phyloP scores from a whole-genome alignment of 768 basidiomycete genomes.

The Ramaria sp. region DNA sequence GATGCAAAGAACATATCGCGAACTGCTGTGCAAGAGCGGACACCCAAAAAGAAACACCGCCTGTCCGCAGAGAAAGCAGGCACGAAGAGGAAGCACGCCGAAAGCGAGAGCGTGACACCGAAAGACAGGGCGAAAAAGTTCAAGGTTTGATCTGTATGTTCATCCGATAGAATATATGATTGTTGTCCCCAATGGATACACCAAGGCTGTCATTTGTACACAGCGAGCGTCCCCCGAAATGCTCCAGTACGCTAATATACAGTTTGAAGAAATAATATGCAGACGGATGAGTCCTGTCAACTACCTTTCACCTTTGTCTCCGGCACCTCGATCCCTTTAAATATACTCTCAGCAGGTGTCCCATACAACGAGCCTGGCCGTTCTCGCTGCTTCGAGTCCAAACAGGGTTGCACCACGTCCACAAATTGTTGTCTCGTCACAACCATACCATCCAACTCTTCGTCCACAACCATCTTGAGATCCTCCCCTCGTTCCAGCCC shows the following conservation, averaged over 20 bases:
- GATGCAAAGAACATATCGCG: slow-evolving; percentile 15
- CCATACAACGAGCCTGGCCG: slow-evolving; percentile 63
- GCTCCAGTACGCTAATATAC: slow-evolving; percentile 4
- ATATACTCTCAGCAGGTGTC: slow-evolving; percentile 68
- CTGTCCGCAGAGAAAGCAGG: slow-evolving; percentile 18
- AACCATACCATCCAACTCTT: slow-evolving; percentile 61
- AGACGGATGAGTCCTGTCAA: neutral
- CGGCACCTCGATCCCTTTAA: slow-evolving; percentile 39
- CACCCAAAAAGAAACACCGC: neutral
- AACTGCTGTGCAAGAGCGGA: slow-evolving; percentile 7
- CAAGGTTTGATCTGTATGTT: slow-evolving; percentile 1
- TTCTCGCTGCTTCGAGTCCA: slow-evolving; percentile 60
- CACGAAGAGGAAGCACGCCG: slow-evolving; percentile 32
- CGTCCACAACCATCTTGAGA: slow-evolving; percentile 47
- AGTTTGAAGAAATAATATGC: neutral
- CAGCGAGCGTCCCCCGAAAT: neutral
- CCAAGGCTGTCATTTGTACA: neutral
- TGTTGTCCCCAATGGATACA: neutral
- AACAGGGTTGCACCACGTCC: slow-evolving; percentile 58
- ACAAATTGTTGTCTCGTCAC: slow-evolving; percentile 73
- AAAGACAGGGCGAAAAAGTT: slow-evolving; percentile 6
- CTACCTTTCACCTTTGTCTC: slow-evolving; percentile 36
- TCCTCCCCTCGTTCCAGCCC: slow-evolving; percentile 63
- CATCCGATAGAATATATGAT: neutral
- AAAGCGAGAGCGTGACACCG: neutral